These are phyloP conservation scores for Termitomyces sp. DNA, from an alignment of 768 basidiomycete species.

Conservation along the genomic window DNA sequence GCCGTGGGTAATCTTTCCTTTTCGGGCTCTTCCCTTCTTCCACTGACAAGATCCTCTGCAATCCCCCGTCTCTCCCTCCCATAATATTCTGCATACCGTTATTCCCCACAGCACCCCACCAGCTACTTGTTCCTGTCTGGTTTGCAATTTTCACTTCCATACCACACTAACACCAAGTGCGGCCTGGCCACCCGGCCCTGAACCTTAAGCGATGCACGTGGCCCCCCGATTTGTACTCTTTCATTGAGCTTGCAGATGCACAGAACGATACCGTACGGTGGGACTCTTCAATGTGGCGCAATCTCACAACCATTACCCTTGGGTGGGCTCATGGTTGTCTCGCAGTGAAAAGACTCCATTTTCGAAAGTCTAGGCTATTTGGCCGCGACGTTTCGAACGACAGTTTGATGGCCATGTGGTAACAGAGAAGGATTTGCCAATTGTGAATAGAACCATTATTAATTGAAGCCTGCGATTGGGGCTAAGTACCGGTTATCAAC, in stretches of 20 bases:
- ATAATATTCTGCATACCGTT: background rate
- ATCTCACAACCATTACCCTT: background rate
- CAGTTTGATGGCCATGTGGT: constrained; percentile 7
- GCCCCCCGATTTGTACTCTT: background rate
- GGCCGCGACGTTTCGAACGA: background rate
- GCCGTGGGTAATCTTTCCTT: constrained; percentile 41
- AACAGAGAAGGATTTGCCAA: background rate
- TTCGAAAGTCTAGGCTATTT: background rate
- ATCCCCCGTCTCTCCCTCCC: background rate
- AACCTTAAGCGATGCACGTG: constrained; percentile 15
- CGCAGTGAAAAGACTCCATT: background rate
- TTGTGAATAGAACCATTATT: background rate
- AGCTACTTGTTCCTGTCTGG: background rate
- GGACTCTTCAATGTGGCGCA: constrained; percentile 11
- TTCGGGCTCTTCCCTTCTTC: constrained; percentile 22
- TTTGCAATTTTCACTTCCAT: constrained; percentile 8
- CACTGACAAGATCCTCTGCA: constrained; percentile 16
- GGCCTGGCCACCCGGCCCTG: constrained; percentile 5
- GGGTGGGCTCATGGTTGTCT: background rate
- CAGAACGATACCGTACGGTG: background rate
- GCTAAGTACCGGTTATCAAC: background rate
- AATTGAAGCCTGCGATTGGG: background rate
- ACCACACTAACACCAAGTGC: background rate
- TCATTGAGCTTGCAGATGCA: background rate
- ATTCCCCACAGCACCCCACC: background rate